These are phyloP conservation scores for Euphorbia celastroides DNA, from an alignment of 441 rosid species.

Conservation along the genomic window DNA sequence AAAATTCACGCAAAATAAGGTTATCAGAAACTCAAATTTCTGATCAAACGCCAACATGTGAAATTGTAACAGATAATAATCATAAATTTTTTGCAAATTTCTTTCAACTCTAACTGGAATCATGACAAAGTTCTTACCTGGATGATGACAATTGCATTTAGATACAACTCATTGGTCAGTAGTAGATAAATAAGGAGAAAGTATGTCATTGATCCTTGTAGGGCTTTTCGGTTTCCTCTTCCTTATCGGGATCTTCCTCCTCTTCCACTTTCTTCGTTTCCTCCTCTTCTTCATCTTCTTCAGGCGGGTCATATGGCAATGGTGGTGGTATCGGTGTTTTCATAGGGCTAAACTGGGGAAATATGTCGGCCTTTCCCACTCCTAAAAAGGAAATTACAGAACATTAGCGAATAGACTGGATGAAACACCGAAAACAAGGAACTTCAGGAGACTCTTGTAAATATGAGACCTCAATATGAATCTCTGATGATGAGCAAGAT, in stretches of 20 bases:
- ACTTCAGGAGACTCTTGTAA: conserved; percentile 2
- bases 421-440: background rate
- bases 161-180: conserved; percentile 10
- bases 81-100: conserved; percentile 10
- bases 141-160: conserved; percentile 11
- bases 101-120: conserved; percentile 12
- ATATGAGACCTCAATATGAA: background rate
- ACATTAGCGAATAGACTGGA: background rate
- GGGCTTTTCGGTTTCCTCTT: conserved; percentile 50
- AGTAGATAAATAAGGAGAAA: background rate
- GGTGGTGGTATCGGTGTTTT: conserved; percentile 88
- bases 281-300: conserved; percentile 86
- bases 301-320: conserved; percentile 81
- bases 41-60: conserved; percentile 7
- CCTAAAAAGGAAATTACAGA: conserved; percentile 33
- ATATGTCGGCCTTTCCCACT: conserved; percentile 85
- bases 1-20: background rate
- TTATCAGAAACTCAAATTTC: background rate
- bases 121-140: conserved; percentile 6
- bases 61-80: conserved; percentile 4
- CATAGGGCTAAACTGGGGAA: conserved; percentile 88
- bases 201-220: conserved; percentile 29
- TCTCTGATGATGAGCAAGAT: background rate
- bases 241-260: conserved; percentile 64
- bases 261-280: conserved; percentile 56